phyloP scores from a whole-genome alignment of 2,329 filamentous ascomycete species.

The Colletotrichum sp. region DNA sequence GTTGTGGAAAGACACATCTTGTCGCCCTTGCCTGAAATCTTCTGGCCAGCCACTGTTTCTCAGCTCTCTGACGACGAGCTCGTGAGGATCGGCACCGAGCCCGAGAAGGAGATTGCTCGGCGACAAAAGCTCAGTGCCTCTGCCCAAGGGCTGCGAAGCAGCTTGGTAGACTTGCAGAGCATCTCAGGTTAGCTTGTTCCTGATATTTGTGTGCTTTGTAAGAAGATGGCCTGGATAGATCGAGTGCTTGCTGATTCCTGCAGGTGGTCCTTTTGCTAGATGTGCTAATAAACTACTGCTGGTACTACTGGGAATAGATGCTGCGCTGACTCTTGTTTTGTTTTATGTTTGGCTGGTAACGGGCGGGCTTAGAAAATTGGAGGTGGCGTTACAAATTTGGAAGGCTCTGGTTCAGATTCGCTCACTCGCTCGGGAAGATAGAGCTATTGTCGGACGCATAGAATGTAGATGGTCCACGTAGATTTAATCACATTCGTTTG shows the following conservation, averaged over 20 bases:
- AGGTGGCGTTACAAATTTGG: background rate
- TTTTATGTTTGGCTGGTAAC: background rate
- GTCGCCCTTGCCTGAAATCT: background rate
- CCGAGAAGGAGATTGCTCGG: background rate
- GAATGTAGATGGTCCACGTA: background rate
- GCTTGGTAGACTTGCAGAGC: background rate
- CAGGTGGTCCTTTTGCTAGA: background rate
- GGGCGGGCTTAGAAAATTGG: background rate
- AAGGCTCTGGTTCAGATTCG: background rate
- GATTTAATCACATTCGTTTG: background rate
- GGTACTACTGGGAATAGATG: background rate
- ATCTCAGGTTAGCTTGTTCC: background rate
- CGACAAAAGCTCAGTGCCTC: background rate
- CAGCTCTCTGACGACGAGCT: slow-evolving; percentile 2
- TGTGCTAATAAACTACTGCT: background rate
- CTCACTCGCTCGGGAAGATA: background rate
- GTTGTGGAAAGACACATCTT: slow-evolving; percentile 27
- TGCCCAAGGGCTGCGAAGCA: background rate
- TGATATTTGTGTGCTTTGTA: background rate
- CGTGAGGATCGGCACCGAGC: slow-evolving; percentile 4
- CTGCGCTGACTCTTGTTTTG: background rate
- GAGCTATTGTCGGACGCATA: background rate
- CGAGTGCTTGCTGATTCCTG: background rate
- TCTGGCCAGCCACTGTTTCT: background rate
- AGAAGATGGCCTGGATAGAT: background rate